Conservation (phyloP, 139 green algal species). For the Chlorella sorokiniana region DNA sequence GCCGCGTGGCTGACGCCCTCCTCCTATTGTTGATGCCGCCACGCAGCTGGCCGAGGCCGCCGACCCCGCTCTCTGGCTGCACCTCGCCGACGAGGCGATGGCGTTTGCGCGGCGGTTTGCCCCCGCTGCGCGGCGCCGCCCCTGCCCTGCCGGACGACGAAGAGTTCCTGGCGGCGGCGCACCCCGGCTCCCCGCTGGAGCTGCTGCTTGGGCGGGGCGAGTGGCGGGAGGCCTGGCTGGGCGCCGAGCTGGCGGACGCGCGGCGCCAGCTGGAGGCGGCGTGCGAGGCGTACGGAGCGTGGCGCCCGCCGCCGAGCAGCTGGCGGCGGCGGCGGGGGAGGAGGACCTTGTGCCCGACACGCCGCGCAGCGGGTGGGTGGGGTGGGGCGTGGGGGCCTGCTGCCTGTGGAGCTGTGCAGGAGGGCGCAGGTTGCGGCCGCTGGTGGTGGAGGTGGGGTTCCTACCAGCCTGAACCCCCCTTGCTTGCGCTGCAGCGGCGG, state of each 20-base stretch:
- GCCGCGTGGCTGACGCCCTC: too few species aligned
- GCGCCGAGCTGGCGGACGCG: slow-evolving; percentile 51
- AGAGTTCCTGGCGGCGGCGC: slow-evolving; percentile 1
- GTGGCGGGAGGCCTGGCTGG: slow-evolving; percentile 47
- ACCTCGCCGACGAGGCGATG: slow-evolving; percentile 47
- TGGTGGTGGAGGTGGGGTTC: too few species aligned
- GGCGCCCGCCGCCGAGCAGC: slow-evolving; percentile 32
- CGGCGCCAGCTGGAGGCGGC: slow-evolving; percentile 33
- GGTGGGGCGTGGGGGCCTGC: background rate
- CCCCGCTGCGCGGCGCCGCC: slow-evolving; percentile 25
- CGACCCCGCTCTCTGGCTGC: slow-evolving; percentile 45
- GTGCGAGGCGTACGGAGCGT: slow-evolving; percentile 39
- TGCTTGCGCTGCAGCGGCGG: background rate
- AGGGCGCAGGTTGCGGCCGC: background rate
- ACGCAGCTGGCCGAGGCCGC: slow-evolving; percentile 28
- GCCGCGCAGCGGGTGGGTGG: slow-evolving; percentile 17
- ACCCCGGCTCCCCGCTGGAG: slow-evolving; percentile 27
- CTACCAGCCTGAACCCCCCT: background rate
- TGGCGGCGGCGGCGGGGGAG: slow-evolving; percentile 3
- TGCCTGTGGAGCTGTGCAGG: background rate
- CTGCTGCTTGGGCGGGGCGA: slow-evolving; percentile 35
- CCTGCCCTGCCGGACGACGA: slow-evolving; percentile 9
- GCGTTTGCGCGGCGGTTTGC: slow-evolving; percentile 47
- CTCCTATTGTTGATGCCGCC: background rate
- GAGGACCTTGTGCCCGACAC: slow-evolving; percentile 28